phyloP scores from a whole-genome alignment of 176 grass and related monocot species.

The sorghum (Sorghum bicolor) region DNA sequence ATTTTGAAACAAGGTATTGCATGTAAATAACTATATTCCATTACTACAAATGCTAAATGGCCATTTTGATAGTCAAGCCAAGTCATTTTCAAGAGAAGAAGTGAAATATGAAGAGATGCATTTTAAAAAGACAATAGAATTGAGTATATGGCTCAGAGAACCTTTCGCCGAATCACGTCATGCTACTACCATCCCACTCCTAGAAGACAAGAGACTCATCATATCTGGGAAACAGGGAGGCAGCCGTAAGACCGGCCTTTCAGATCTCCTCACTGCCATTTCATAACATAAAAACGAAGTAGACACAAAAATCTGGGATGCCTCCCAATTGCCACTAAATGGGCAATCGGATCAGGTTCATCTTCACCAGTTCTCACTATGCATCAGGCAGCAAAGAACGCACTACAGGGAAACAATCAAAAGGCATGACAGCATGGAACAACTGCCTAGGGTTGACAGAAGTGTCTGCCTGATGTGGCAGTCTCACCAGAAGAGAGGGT shows the following conservation, averaged over 20 bases:
- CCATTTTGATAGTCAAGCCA: background rate
- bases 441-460: background rate
- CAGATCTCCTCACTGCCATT: constrained; percentile 29
- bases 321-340: background rate
- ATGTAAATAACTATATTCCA: background rate
- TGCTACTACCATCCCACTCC: constrained; percentile 33
- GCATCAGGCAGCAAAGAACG: background rate
- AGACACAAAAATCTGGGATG: background rate
- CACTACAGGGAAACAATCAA: background rate
- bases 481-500: background rate
- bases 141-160: constrained; percentile 9
- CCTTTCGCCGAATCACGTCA: constrained; percentile 33
- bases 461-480: background rate
- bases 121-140: background rate
- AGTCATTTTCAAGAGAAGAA: background rate
- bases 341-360: background rate
- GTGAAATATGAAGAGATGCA: background rate
- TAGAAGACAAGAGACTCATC: background rate
- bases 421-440: background rate
- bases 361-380: background rate
- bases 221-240: constrained; percentile 12
- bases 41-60: background rate
- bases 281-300: background rate
- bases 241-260: constrained; percentile 39
- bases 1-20: background rate